phyloP scores from a whole-genome alignment of 805 yeast genomes.

The Candida dajiaensis region DNA sequence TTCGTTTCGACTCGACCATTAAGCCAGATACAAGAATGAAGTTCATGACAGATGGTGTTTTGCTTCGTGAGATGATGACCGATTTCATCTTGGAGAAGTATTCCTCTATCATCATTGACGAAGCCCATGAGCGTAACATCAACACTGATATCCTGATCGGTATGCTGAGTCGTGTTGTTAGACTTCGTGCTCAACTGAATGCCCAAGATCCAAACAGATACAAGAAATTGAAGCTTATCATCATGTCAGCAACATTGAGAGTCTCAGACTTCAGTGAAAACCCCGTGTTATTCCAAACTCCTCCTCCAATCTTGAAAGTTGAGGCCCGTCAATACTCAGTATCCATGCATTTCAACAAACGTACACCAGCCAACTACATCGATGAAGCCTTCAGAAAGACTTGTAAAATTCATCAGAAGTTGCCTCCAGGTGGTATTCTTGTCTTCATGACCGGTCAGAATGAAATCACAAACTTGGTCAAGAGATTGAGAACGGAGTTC shows the following conservation, averaged over 20 bases:
- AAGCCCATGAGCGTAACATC: conserved; percentile 95
- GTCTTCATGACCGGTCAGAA: conserved; percentile 92
- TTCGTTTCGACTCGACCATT: conserved; percentile 70
- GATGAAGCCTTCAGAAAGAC: conserved; percentile 85
- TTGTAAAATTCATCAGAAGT: conserved; percentile 73
- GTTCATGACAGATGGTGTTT: conserved; percentile 93
- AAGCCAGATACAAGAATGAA: conserved; percentile 65
- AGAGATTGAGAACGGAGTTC: conserved; percentile 59
- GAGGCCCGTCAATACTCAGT: conserved; percentile 95
- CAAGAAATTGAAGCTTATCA: conserved; percentile 71
- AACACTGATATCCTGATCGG: conserved; percentile 96
- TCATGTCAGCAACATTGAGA: conserved; percentile 96
- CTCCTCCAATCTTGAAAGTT: conserved; percentile 86
- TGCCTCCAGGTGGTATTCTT: conserved; percentile 93
- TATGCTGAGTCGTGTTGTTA: conserved; percentile 81
- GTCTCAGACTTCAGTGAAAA: conserved; percentile 93
- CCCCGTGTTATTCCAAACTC: conserved; percentile 49
- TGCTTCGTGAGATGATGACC: conserved; percentile 85
- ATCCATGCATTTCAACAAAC: conserved; percentile 79
- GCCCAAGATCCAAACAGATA: conserved; percentile 38
- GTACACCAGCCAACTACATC: conserved; percentile 70
- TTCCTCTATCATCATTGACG: conserved; percentile 87
- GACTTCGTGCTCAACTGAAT: conserved; percentile 55
- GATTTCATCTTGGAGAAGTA: conserved; percentile 79
- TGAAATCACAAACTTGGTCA: conserved; percentile 77